Base-by-base conservation (phyloP, 169 alveolate genomes). In the Eimeria acervulina region DNA sequence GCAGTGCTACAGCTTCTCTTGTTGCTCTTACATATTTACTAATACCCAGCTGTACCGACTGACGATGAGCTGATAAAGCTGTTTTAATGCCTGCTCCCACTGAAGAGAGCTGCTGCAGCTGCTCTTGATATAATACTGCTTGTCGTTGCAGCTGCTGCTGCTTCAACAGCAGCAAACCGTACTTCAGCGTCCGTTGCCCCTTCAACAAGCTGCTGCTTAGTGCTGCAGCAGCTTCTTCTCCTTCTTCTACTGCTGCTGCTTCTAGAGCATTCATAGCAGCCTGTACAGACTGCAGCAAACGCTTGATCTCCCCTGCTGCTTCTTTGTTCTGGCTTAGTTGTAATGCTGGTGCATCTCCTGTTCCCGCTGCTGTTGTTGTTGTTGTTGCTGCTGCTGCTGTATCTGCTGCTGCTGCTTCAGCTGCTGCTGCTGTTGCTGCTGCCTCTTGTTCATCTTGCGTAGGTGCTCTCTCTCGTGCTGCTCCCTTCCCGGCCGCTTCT, bases 131-230 rank as follows among this genome's bases (percentile, higher is more conserved):
- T 38, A 38, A 6, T 31, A 21, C 36, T 21, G 33, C 38, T n/a
- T 78, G 66, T 4, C 59, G 89, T 38, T 26, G 36, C 63, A 78
- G 59, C 63, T 78, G 66, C 63, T 78, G 89, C 63, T 78, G 59
- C 31, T 26, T 51, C 21, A 38, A 63, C 66, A 78, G 40, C 40
- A 78, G 89, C 38, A 78, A 7, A 7, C 89, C 89, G 66, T 78
- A 78, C 59, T 38, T 21, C 31, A 78, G 40, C 59, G 40, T 21
- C 68, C 40, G 59, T 28, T 38, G 55, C 15, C 76, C 76, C 36
- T 28, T 23, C 15, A 17, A 23, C 21, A 55, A 17, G 68, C 68
- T 55, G n/a, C n/a, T n/a, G n/a, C 40, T 28, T 66, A 28, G 1
- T 26, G 76, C 76, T 66, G 59, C 59, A 51, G n/a, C n/a, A 51